Base-by-base conservation (phyloP, 495 filamentous ascomycete genomes). In the Hyaloscypha bicolor region DNA sequence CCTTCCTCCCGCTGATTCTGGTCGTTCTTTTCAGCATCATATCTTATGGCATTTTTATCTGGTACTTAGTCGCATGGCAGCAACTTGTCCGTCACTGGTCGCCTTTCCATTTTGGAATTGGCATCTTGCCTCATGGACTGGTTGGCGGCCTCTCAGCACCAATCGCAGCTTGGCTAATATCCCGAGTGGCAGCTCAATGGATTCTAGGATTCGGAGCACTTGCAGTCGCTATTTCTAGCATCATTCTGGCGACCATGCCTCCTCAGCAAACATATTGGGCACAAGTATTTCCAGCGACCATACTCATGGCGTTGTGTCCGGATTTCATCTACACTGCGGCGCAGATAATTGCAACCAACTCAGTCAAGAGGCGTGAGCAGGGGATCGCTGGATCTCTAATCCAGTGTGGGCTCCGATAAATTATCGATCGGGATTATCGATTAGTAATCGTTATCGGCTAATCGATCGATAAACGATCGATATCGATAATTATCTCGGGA, bases 291-390 rank as follows among this genome's bases (percentile, higher is more conserved):
- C 82, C 81, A 1, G 82, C 81, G 6, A 77, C 77, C 6, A 60
- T 85, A 4, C 67, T 86, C 4, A 74, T 78, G 58, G 72, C 77
- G 0, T 78, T 85, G 51, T 82, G 79, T 69, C 81, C 82, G 0
- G 84, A 86, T 68, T 77, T 86, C 4, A 78, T 83, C 33, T 84
- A 79, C 60, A 82, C 80, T 0, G 82, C 81, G 11, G 81, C 79
- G 0, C 82, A 85, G 62, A 85, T 86, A 55, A 84, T 86, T 64
- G 83, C 82, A 6, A 85, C 81, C 58, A 85, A 85, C 62, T 76
- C 75, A 0, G 83, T 86, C 12, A 75, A 74, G 19, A 70, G 78
- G n/a, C 71, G 77, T 29, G 75, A 85, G 60, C 83, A 86, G 60
- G 84, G 84, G 0, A 76, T 83, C 60, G 83, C 82, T 0, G 82